Evolutionary conservation across 2,329 filamentous ascomycete genomes (phyloP).

Genomic region (Volutella citrinella): DNA sequence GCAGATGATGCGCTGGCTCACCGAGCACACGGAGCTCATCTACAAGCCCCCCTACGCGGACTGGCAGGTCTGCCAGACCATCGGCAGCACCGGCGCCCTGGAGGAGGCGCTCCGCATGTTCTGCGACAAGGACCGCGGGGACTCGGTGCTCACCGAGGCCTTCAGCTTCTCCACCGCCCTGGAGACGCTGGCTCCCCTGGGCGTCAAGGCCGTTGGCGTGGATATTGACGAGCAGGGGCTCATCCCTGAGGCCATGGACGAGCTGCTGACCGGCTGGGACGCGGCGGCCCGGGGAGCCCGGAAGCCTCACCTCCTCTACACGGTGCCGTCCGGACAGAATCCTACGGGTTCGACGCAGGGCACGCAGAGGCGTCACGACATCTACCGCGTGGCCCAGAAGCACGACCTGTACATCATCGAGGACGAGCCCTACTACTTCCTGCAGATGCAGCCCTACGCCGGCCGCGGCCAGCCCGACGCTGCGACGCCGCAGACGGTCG

Average conservation of each 20-base stretch:
- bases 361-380: conserved; percentile 60
- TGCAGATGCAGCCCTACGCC: conserved; percentile 79
- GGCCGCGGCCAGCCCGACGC: conserved; percentile 47
- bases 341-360: conserved; percentile 84
- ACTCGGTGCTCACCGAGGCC: conserved; percentile 81
- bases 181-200: conserved; percentile 55
- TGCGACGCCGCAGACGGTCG: conserved; percentile 57
- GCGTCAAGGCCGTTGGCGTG: conserved; percentile 49
- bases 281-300: conserved; percentile 38
- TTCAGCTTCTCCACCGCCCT: conserved; percentile 81
- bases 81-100: conserved; percentile 82
- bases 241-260: conserved; percentile 49
- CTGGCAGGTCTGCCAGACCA: conserved; percentile 80
- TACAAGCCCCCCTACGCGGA: conserved; percentile 84
- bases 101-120: conserved; percentile 85
- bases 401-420: conserved; percentile 87
- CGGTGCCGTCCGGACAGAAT: conserved; percentile 77
- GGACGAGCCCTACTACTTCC: conserved; percentile 92
- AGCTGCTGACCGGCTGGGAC: conserved; percentile 50
- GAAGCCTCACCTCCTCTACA: conserved; percentile 57
- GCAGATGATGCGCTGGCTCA: conserved; percentile 85
- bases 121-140: conserved; percentile 63
- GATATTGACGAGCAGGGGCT: conserved; percentile 53
- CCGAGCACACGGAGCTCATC: conserved; percentile 92
- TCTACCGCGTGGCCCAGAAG: conserved; percentile 77